These are phyloP conservation scores for Kodamaea suecica DNA, from an alignment of 1,139 yeast genomes.

Conservation along the genomic window DNA sequence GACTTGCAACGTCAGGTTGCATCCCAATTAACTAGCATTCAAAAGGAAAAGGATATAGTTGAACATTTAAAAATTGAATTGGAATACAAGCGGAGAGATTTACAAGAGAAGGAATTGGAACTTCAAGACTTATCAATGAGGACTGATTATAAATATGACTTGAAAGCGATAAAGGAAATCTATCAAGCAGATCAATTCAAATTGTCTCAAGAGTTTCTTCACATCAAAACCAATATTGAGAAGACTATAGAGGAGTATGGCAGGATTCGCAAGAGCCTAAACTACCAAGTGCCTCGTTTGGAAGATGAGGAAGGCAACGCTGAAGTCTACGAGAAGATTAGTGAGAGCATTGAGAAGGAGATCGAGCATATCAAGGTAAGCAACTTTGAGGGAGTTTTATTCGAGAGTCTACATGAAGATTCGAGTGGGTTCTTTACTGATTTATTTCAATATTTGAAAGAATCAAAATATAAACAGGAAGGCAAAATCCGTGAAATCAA, in stretches of 20 bases:
- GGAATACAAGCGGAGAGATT: neutral
- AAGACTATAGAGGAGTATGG: conserved; percentile 11
- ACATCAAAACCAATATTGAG: conserved; percentile 11
- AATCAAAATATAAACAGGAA: conserved; percentile 10
- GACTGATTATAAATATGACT: conserved; percentile 3
- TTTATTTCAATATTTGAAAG: conserved; percentile 10
- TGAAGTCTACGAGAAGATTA: conserved; percentile 8
- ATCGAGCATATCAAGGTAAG: conserved; percentile 7
- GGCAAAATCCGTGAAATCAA: conserved; percentile 10
- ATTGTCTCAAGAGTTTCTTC: conserved; percentile 12
- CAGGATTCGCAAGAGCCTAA: conserved; percentile 7
- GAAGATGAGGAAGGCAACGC: conserved; percentile 1
- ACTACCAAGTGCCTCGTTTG: conserved; percentile 7
- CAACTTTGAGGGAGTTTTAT: conserved; percentile 7
- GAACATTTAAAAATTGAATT: neutral
- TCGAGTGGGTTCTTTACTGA: conserved; percentile 8
- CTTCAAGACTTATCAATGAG: neutral
- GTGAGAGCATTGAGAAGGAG: conserved; percentile 12
- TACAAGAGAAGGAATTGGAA: conserved; percentile 1
- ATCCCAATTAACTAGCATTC: neutral
- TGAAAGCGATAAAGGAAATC: conserved; percentile 11
- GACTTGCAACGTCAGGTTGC: neutral
- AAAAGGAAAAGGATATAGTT: neutral
- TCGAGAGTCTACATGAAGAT: conserved; percentile 4
- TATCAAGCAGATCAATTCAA: conserved; percentile 10